phyloP scores from a whole-genome alignment of 2,329 filamentous ascomycete genomes.

The Ophiostoma montium region DNA sequence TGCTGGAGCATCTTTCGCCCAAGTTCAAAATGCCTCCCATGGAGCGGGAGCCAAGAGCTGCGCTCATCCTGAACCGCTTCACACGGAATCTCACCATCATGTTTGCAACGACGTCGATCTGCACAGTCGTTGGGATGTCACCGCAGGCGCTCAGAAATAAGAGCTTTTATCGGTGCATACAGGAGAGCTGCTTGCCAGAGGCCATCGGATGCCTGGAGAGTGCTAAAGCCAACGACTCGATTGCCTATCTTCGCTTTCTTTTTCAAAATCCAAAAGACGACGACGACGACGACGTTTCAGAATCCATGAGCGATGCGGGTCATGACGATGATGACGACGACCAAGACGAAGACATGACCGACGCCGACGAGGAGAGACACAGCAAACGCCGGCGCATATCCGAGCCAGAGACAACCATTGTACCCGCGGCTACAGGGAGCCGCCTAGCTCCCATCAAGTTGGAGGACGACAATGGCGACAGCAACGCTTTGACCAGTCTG shows the following conservation, averaged over 20 bases:
- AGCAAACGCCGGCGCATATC: neutral
- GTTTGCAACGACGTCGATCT: constrained; percentile 68
- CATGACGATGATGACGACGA: constrained; percentile 15
- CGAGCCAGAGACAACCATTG: neutral
- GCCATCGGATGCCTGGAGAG: constrained; percentile 68
- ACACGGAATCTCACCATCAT: constrained; percentile 71
- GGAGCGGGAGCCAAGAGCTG: constrained; percentile 66
- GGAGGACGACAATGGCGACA: constrained; percentile 9
- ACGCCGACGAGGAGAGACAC: constrained; percentile 13
- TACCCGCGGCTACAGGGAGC: neutral
- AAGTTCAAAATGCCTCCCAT: constrained; percentile 56
- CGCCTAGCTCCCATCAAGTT: constrained; percentile 6
- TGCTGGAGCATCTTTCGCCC: constrained; percentile 71
- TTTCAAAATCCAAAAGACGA: constrained; percentile 58
- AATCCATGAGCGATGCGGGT: constrained; percentile 20
- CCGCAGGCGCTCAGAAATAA: constrained; percentile 56
- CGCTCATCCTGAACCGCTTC: constrained; percentile 75
- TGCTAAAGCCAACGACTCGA: constrained; percentile 81
- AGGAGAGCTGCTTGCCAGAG: constrained; percentile 60
- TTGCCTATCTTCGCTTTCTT: constrained; percentile 78
- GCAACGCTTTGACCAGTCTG: neutral
- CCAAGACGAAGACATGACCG: constrained; percentile 14
- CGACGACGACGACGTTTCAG: constrained; percentile 24
- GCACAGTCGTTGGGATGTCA: constrained; percentile 59
- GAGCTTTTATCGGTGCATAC: constrained; percentile 80